These are phyloP conservation scores for Emergomyces pasteurianus DNA, from an alignment of 2,329 filamentous ascomycete species.

Conservation along the genomic window DNA sequence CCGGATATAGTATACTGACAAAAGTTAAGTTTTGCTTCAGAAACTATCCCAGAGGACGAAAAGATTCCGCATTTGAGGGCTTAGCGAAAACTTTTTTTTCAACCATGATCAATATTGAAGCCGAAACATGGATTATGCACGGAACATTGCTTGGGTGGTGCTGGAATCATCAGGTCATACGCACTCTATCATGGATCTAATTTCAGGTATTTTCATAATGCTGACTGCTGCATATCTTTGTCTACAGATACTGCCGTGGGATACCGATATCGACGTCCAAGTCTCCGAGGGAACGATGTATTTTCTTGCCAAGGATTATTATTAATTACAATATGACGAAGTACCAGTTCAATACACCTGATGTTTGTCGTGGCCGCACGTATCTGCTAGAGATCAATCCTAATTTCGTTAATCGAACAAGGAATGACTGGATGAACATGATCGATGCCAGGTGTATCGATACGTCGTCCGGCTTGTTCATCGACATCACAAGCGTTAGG, in stretches of 20 bases:
- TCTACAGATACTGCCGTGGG: slow-evolving; percentile 46
- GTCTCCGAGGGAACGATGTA: slow-evolving; percentile 43
- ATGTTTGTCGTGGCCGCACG: slow-evolving; percentile 23
- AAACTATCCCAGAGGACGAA: slow-evolving; percentile 35
- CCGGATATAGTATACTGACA: no score
- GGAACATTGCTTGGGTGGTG: slow-evolving; percentile 50
- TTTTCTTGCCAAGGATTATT: slow-evolving; percentile 47
- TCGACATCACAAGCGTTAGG: slow-evolving; percentile 49
- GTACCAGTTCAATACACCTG: slow-evolving; percentile 35
- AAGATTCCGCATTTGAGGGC: slow-evolving; percentile 38
- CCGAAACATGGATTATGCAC: slow-evolving; percentile 54
- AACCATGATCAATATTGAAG: slow-evolving; percentile 45
- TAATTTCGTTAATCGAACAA: slow-evolving; percentile 36
- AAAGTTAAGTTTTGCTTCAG: slow-evolving; percentile 35
- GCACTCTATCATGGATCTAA: neutral
- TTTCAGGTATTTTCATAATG: neutral
- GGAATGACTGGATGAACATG: slow-evolving; percentile 39
- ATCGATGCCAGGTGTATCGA: slow-evolving; percentile 54
- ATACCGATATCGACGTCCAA: slow-evolving; percentile 49
- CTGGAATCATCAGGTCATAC: slow-evolving; percentile 43
- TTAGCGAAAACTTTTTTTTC: slow-evolving; percentile 44
- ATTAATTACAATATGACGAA: slow-evolving; percentile 54
- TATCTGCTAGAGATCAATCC: slow-evolving; percentile 52
- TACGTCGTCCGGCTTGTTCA: slow-evolving; percentile 46
- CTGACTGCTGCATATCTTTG: neutral